Evolutionary conservation across 305 asterid species (phyloP).

Genomic region (Solanum hybrid): DNA sequence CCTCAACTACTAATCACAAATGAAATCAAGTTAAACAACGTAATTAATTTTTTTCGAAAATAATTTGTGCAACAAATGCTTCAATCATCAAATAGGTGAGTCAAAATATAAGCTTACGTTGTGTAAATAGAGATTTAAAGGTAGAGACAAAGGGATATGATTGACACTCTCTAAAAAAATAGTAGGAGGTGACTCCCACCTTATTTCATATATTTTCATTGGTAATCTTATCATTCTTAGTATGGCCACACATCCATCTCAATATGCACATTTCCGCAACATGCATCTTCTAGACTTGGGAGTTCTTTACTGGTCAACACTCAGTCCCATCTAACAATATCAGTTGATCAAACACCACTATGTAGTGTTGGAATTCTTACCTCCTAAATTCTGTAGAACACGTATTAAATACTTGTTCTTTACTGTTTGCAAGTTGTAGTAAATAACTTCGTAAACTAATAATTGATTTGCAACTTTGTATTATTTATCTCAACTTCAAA

Average conservation of each 20-base stretch:
- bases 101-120: neutral
- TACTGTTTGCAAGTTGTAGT: too few species aligned
- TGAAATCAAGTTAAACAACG: neutral
- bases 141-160: neutral
- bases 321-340: neutral
- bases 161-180: neutral
- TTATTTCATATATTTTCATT: neutral
- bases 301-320: neutral
- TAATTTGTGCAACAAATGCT: neutral
- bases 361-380: neutral
- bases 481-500: too few species aligned
- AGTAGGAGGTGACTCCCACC: neutral
- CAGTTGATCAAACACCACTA: neutral
- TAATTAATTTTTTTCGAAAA: neutral
- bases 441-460: too few species aligned
- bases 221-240: neutral
- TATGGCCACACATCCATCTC: neutral
- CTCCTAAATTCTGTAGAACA: too few species aligned
- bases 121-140: neutral
- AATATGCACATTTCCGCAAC: too few species aligned
- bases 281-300: neutral
- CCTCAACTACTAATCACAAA: neutral
- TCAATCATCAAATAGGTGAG: neutral
- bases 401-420: too few species aligned
- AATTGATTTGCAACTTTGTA: too few species aligned